phyloP scores from a whole-genome alignment of 2,329 filamentous ascomycete species.

The Fusarium luffae region DNA sequence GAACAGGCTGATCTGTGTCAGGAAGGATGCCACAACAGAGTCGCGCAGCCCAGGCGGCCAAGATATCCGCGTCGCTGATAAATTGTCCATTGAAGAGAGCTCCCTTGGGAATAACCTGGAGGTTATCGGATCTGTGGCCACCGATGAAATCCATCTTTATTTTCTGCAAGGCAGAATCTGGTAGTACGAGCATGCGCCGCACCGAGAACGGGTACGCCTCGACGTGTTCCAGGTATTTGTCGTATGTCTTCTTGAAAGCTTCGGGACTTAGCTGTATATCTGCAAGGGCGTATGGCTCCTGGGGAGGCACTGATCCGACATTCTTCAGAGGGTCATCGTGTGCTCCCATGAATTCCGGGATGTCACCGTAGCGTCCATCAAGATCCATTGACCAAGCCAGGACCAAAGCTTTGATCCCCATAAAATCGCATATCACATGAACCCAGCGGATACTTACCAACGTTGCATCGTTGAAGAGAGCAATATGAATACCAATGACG shows the following conservation, averaged over 20 bases:
- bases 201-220: neutral
- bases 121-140: neutral
- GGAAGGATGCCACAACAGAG: conserved; percentile 9
- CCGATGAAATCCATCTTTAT: conserved; percentile 5
- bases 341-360: conserved; percentile 7
- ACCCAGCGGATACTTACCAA: conserved; percentile 3
- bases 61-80: conserved; percentile 4
- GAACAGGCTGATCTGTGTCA: neutral
- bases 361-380: neutral
- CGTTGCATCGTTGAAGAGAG: neutral
- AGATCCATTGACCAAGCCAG: conserved; percentile 10
- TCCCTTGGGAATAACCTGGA: conserved; percentile 1
- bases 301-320: neutral
- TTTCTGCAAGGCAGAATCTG: neutral
- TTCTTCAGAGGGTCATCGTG: neutral
- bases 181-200: conserved; percentile 4
- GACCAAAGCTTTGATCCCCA: conserved; percentile 6
- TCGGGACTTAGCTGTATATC: neutral
- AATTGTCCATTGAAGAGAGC: neutral
- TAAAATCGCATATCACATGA: conserved; percentile 4
- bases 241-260: conserved; percentile 4
- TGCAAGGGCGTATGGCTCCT: neutral
- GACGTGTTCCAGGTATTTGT: conserved; percentile 2
- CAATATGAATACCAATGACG: conserved; percentile 1
- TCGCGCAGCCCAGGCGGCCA: conserved; percentile 3